Evolutionary conservation across 1,139 yeast species (phyloP).

Genomic region (Pichia sp.): DNA sequence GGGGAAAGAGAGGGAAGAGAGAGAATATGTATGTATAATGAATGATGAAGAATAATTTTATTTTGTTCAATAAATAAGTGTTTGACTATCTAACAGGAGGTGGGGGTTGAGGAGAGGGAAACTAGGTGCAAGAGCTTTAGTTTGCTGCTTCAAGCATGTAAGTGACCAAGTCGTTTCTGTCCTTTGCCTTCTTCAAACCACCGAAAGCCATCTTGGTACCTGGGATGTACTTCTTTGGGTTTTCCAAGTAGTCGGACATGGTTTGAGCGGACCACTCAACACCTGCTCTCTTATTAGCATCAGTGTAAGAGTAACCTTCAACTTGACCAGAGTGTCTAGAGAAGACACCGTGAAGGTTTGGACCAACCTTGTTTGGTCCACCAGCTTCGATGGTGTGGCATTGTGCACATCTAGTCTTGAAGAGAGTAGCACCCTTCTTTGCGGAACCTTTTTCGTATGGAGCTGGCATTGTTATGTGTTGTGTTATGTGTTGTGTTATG

Average conservation of each 20-base stretch:
- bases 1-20: no score
- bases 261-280: constrained; percentile 83
- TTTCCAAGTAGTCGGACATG: constrained; percentile 92
- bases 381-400: constrained; percentile 97
- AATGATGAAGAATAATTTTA: no score
- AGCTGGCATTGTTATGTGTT: constrained; percentile 44
- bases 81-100: no score
- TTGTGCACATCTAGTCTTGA: constrained; percentile 98
- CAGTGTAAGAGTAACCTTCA: constrained; percentile 92
- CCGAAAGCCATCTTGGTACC: constrained; percentile 99
- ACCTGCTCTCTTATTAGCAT: constrained; percentile 96
- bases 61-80: no score
- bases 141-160: constrained; percentile 71
- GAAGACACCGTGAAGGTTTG: constrained; percentile 91
- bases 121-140: no score
- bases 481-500: neutral
- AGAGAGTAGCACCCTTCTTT: constrained; percentile 96
- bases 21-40: no score
- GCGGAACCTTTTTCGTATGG: constrained; percentile 65
- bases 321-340: constrained; percentile 93
- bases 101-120: no score
- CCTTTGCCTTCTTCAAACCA: constrained; percentile 99
- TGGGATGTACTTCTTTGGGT: constrained; percentile 99
- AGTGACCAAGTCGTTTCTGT: constrained; percentile 93
- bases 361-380: constrained; percentile 99